phyloP scores from a whole-genome alignment of 257 asterid genomes.

The Salvia splendens region DNA sequence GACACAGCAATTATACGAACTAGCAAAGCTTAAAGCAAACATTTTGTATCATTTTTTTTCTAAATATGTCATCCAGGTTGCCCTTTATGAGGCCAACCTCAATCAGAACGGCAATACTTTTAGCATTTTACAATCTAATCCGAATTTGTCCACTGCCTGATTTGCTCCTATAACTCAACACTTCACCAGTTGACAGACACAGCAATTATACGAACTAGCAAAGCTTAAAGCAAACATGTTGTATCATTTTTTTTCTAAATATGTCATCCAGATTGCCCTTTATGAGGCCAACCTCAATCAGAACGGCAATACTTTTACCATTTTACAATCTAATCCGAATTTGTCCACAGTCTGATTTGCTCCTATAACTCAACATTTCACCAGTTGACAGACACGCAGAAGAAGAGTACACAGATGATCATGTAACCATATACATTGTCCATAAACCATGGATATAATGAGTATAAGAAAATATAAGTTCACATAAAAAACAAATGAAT shows the following conservation, averaged over 20 bases:
- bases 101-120: neutral
- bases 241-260: neutral
- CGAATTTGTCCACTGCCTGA: constrained; percentile 17
- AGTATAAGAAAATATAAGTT: neutral
- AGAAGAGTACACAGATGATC: neutral
- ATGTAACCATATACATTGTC: constrained; percentile 19
- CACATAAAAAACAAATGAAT: constrained; percentile 8
- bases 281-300: constrained; percentile 17
- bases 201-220: no score
- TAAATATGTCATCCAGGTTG: constrained; percentile 6
- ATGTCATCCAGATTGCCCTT: constrained; percentile 15
- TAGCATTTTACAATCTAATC: constrained; percentile 10
- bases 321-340: constrained; percentile 1
- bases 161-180: constrained; percentile 21
- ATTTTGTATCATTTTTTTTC: neutral
- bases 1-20: constrained; percentile 37
- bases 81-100: constrained; percentile 17
- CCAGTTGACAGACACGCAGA: constrained; percentile 4
- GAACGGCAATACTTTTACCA: constrained; percentile 1
- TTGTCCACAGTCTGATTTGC: constrained; percentile 16
- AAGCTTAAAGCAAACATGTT: no score
- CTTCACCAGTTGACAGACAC: constrained; percentile 11
- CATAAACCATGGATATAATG: constrained; percentile 13
- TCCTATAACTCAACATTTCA: constrained; percentile 24
- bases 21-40: constrained; percentile 33